Conservation (phyloP, 495 filamentous ascomycete species). For the Pyrenula massariospora region DNA sequence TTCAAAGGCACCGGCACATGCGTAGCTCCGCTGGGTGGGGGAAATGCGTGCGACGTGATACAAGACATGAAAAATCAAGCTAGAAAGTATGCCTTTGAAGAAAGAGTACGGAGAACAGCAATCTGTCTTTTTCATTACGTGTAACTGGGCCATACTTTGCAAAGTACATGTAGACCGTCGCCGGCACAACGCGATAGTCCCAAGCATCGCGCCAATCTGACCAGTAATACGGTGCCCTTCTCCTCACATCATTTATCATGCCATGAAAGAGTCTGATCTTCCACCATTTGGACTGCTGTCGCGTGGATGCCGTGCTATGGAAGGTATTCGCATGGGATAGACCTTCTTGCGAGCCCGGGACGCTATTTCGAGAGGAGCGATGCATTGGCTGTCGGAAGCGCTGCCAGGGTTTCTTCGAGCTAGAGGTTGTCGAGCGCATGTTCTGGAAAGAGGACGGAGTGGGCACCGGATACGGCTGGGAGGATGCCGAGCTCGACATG, state of each 20-base stretch:
- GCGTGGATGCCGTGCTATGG: background rate
- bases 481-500: background rate
- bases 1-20: background rate
- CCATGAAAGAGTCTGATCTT: constrained; percentile 43
- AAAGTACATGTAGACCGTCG: constrained; percentile 84
- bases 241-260: constrained; percentile 64
- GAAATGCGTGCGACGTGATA: too few species aligned
- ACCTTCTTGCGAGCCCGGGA: background rate
- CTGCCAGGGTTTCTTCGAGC: background rate
- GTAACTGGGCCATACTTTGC: constrained; percentile 49
- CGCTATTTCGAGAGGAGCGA: background rate
- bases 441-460: background rate
- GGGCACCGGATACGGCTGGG: background rate
- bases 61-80: too few species aligned
- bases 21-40: too few species aligned
- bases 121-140: background rate
- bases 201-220: constrained; percentile 76
- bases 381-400: background rate
- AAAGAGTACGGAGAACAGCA: too few species aligned
- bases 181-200: constrained; percentile 74
- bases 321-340: background rate
- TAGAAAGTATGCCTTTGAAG: too few species aligned
- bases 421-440: background rate
- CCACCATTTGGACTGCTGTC: constrained; percentile 39
- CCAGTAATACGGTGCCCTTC: constrained; percentile 61